Conservation (phyloP, 495 filamentous ascomycete species). For the Collariella sp. region DNA sequence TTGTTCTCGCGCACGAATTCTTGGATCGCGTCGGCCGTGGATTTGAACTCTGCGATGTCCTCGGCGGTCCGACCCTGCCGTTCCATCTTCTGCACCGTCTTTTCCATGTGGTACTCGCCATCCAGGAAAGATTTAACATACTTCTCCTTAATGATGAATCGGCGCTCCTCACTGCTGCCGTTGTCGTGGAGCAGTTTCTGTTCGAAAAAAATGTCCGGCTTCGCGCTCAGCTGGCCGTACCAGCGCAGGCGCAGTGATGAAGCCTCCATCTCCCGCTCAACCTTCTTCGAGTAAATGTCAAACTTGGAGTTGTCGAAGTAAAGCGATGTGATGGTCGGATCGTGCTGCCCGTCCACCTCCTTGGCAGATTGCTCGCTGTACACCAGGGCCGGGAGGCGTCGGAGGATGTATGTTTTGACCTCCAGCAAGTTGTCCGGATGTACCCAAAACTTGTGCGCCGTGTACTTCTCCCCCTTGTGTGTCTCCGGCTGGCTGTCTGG, state of each 20-base stretch:
- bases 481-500: constrained; percentile 34
- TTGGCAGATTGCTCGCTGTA: constrained; percentile 84
- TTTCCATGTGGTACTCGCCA: constrained; percentile 87
- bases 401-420: constrained; percentile 88
- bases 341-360: constrained; percentile 62
- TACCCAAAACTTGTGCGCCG: constrained; percentile 97
- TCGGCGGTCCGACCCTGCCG: constrained; percentile 50
- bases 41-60: constrained; percentile 59
- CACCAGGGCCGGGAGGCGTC: constrained; percentile 79
- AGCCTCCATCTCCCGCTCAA: constrained; percentile 65
- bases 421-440: constrained; percentile 91
- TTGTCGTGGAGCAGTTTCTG: constrained; percentile 78
- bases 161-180: constrained; percentile 64
- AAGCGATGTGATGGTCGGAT: constrained; percentile 87
- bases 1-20: constrained; percentile 66
- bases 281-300: constrained; percentile 74
- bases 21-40: constrained; percentile 69
- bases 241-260: constrained; percentile 81
- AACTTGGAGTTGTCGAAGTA: constrained; percentile 91
- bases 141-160: constrained; percentile 83
- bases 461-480: constrained; percentile 59
- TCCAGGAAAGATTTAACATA: constrained; percentile 84
- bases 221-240: constrained; percentile 75
- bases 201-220: constrained; percentile 73
- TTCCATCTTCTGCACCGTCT: constrained; percentile 74